Base-by-base conservation (phyloP, 805 yeast genomes). In the Nakazawaea wickerhamii region DNA sequence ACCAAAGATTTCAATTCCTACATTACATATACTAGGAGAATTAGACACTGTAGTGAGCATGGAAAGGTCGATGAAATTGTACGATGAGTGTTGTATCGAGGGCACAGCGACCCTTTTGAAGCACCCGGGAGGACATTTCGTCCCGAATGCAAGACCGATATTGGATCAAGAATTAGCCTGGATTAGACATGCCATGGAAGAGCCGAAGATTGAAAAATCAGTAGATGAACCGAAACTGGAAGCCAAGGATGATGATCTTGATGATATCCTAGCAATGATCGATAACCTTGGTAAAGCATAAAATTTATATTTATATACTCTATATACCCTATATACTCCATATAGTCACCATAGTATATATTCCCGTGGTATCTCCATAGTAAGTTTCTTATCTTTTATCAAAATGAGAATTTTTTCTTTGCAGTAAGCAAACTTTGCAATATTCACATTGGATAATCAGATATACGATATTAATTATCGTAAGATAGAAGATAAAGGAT, bases 91-190 rank as follows among this genome's bases (percentile, higher is more conserved):
- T 40, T 73, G 75, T 40, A 72, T 64, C 17, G 67, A 61, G 22
- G 55, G 62, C 15, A 56, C 61, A 19, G 65, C 84, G 5, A 68
- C 62, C 5, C 46, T 61, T 14, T 40, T 83, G 46, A 82, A 76
- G 49, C 99, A 91, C 55, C 97, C 97, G 8, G 98, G 99, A 47
- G 97, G 98, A 1, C 99, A 91, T 58, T 89, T 84, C 65, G 96
- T 91, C 36, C 99, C 98, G 22, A 88, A 87, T 62, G 82, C 89
- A 38, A 85, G 84, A 60, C 62, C 56, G 31, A 45, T 61, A 19
- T 31, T 64, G 14, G 58, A 53, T 28, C 57, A 52, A 30, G 61
- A 60, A 48, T 51, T 61, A 38, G 63, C 61, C 1, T 64, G 68
- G 68, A 54, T 64, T 15, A 55, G 52, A 30, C 46, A 46, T 33